Conservation (phyloP, 2,329 filamentous ascomycete species). For the Nigrospora osmanthi region DNA sequence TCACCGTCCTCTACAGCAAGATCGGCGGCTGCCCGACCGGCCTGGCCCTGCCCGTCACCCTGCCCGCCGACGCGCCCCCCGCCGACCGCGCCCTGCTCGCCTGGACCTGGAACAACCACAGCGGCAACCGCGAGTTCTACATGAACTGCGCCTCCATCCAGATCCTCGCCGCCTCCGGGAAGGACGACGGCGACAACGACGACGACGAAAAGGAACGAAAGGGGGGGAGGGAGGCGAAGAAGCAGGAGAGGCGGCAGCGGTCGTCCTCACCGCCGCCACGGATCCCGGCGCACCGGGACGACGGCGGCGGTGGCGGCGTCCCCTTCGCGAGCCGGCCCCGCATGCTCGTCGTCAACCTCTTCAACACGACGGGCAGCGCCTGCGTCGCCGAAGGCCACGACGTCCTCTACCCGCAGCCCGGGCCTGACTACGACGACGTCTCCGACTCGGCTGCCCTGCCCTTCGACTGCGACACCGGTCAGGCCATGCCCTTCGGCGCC, state of each 20-base stretch:
- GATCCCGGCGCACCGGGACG: conserved; percentile 4
- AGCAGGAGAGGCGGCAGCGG: too few species aligned
- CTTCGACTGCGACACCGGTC: conserved; percentile 14
- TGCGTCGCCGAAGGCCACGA: conserved; percentile 55
- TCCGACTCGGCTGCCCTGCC: conserved; percentile 27
- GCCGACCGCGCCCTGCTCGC: conserved; percentile 55
- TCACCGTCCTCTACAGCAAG: conserved; percentile 47
- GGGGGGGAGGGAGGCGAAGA: too few species aligned
- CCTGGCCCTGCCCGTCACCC: conserved; percentile 53
- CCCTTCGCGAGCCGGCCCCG: conserved; percentile 51
- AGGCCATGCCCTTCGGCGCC: conserved; percentile 8
- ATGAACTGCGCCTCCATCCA: conserved; percentile 74
- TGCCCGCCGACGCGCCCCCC: conserved; percentile 55
- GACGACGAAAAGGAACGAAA: too few species aligned
- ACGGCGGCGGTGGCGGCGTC: conserved; percentile 17
- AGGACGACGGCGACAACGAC: conserved; percentile 11
- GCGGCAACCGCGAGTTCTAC: conserved; percentile 79
- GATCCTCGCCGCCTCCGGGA: conserved; percentile 33
- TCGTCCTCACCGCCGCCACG: too few species aligned
- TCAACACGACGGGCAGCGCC: conserved; percentile 37
- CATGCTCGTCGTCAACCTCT: conserved; percentile 66
- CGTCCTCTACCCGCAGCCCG: conserved; percentile 59
- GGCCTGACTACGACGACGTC: conserved; percentile 39
- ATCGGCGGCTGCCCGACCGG: conserved; percentile 29
- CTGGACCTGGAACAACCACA: conserved; percentile 72